Conservation (phyloP, 331 rosid species). For the Cydonia oblonga region DNA sequence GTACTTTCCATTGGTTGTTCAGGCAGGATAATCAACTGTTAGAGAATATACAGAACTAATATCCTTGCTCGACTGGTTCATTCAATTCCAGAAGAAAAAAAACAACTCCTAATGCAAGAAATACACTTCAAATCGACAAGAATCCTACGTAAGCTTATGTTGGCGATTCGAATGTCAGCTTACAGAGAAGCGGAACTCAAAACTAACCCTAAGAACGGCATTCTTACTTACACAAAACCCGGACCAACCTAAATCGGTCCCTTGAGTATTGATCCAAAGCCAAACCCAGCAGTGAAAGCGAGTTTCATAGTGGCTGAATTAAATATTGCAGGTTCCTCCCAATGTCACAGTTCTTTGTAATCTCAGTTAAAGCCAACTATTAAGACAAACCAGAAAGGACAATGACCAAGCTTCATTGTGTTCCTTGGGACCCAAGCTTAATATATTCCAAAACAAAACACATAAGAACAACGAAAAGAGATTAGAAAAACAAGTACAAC, state of each 20-base stretch:
- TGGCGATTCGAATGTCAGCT: background rate
- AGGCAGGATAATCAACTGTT: background rate
- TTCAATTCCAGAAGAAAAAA: background rate
- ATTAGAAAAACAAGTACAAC: background rate
- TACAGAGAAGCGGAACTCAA: background rate
- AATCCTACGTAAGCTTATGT: background rate
- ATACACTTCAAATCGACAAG: background rate
- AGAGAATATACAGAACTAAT: constrained; percentile 1
- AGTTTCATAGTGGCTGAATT: background rate
- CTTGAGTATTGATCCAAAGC: background rate
- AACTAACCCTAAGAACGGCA: background rate
- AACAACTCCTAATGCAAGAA: background rate
- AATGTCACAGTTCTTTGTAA: background rate
- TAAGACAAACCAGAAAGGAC: constrained; percentile 1
- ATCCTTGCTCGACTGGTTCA: background rate
- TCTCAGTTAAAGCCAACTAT: background rate
- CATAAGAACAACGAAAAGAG: background rate
- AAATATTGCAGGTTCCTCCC: background rate
- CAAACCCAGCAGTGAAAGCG: background rate
- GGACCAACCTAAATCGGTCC: background rate
- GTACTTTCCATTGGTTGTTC: constrained; percentile 67
- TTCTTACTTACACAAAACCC: background rate
- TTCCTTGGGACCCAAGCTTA: background rate
- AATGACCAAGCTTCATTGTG: background rate
- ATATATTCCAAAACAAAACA: background rate